phyloP scores from a whole-genome alignment of 2,329 filamentous ascomycete genomes.

The Scorias spongiosa region DNA sequence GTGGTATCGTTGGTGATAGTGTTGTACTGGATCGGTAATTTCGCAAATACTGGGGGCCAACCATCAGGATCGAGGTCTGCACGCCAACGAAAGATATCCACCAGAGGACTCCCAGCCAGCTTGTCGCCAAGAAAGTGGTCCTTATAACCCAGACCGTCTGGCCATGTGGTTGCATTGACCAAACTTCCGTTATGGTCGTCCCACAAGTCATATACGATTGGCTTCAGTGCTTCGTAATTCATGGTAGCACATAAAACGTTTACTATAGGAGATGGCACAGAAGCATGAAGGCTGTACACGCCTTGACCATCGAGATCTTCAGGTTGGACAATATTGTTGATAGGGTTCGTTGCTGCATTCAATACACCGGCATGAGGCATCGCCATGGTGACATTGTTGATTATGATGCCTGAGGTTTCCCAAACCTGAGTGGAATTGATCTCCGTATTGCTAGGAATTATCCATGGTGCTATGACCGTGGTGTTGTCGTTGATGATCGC shows the following conservation, averaged over 20 bases:
- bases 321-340: conserved; percentile 57
- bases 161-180: conserved; percentile 1
- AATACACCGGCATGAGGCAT: conserved; percentile 63
- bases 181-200: conserved; percentile 21
- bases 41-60: conserved; percentile 28
- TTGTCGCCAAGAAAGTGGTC: conserved; percentile 7
- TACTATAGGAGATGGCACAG: conserved; percentile 53
- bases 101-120: conserved; percentile 28
- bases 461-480: conserved; percentile 54
- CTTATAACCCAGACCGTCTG: conserved; percentile 2
- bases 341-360: conserved; percentile 42
- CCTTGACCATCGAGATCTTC: conserved; percentile 45
- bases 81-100: conserved; percentile 58
- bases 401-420: conserved; percentile 36
- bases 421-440: conserved; percentile 39
- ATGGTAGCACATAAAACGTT: conserved; percentile 63
- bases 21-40: conserved; percentile 46
- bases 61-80: conserved; percentile 25
- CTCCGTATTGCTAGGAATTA: conserved; percentile 42
- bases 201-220: conserved; percentile 51
- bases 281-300: conserved; percentile 51
- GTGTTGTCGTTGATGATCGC: conserved; percentile 58
- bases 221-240: conserved; percentile 41
- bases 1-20: conserved; percentile 44
- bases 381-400: conserved; percentile 64